phyloP scores from a whole-genome alignment of 2,329 filamentous ascomycete species.

The Epichloe festucae region DNA sequence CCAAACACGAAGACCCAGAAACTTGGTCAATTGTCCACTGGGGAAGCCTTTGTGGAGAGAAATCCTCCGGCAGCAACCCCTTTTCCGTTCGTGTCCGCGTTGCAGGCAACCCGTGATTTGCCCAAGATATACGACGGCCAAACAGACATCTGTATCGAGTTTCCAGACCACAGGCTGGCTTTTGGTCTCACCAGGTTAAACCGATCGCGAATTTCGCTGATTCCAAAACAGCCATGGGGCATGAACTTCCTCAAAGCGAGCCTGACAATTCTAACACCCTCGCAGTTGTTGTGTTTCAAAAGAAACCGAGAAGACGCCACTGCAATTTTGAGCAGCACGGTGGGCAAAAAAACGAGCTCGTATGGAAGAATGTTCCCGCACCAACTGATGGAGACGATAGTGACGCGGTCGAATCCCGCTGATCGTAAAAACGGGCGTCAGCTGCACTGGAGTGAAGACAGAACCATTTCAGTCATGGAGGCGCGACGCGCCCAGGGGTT shows the following conservation, averaged over 20 bases:
- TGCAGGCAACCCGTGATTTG: conserved; percentile 44
- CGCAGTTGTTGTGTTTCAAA: conserved; percentile 9
- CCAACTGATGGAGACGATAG: conserved; percentile 48
- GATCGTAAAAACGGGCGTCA: conserved; percentile 42
- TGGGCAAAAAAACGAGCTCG: conserved; percentile 22
- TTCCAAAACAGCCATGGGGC: conserved; percentile 46
- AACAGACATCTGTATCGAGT: conserved; percentile 46
- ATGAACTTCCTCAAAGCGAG: conserved; percentile 38
- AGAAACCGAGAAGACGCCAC: too few relatives aligned
- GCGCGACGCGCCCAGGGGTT: conserved; percentile 56
- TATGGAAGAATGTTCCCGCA: conserved; percentile 42
- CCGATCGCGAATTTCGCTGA: conserved; percentile 36
- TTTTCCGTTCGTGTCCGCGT: conserved; percentile 43
- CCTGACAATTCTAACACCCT: conserved; percentile 24
- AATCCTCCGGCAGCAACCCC: conserved; percentile 32
- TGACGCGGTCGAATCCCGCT: conserved; percentile 35
- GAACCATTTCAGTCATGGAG: conserved; percentile 53
- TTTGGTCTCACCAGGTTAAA: conserved; percentile 23
- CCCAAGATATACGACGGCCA: conserved; percentile 49
- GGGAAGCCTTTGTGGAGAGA: conserved; percentile 44
- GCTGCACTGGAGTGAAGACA: conserved; percentile 54
- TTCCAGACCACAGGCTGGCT: conserved; percentile 55
- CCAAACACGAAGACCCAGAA: conserved; percentile 14
- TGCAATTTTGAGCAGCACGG: not conserved
- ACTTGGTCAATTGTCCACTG: conserved; percentile 48